A percentile compares a stretch with the other conserved stretches of the same genome.
Evolutionary conservation across 2,329 filamentous ascomycete species (phyloP).

Genomic region (Talaromyces sp.): DNA sequence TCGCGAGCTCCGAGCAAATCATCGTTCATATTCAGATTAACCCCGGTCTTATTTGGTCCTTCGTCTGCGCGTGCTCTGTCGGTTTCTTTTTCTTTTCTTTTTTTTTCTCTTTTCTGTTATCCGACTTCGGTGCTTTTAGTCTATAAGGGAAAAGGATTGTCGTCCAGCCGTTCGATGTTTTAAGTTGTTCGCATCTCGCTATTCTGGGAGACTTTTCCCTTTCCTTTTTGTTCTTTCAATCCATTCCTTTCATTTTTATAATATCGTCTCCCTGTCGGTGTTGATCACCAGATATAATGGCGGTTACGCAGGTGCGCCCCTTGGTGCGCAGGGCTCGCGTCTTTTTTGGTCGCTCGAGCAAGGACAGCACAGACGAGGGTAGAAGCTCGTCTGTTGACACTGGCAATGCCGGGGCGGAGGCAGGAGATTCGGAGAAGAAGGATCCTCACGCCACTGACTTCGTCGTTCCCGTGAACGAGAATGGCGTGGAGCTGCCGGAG

Average conservation of each 20-base stretch:
- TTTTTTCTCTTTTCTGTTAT: not conserved
- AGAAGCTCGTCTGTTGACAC: slow-evolving; percentile 5
- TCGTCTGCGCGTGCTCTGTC: not conserved
- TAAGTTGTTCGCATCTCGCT: not conserved
- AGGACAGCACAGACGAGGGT: not conserved
- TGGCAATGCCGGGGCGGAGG: not conserved
- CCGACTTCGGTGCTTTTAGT: slow-evolving; percentile 10
- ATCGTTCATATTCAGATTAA: not conserved
- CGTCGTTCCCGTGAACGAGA: not conserved
- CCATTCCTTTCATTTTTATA: not conserved
- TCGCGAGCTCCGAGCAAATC: not conserved
- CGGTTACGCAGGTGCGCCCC: slow-evolving; percentile 4
- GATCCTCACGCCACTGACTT: slow-evolving; percentile 2
- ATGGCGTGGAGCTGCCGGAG: slow-evolving; percentile 3
- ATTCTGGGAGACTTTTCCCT: not conserved
- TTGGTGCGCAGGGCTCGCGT: slow-evolving; percentile 7
- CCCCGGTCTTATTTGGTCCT: not conserved
- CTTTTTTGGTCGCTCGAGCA: not conserved
- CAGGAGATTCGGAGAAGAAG: slow-evolving; percentile 1
- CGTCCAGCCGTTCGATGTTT: not conserved
- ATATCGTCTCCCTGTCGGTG: not conserved
- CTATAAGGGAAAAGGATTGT: slow-evolving; percentile 13
- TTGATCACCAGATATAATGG: not conserved
- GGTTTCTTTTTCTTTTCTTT: too few relatives aligned
- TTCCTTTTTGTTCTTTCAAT: not conserved